phyloP scores from a whole-genome alignment of 2,329 filamentous ascomycete genomes.

The Trichothecium roseum region DNA sequence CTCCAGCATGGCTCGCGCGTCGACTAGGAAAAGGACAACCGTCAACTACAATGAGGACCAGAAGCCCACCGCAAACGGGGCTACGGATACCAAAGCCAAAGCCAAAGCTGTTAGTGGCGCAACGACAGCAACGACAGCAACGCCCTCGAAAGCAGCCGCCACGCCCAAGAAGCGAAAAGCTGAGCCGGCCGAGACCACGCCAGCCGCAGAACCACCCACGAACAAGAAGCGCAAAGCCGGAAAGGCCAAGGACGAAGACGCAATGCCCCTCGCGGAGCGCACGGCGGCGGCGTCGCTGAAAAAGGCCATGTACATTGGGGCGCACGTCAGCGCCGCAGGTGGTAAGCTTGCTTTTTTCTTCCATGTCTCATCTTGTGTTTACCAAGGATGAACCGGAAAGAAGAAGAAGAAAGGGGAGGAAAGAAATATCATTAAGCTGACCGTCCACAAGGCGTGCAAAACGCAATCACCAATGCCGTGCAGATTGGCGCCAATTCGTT shows the following conservation, averaged over 20 bases:
- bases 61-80: constrained; percentile 5
- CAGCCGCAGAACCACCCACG: constrained; percentile 8
- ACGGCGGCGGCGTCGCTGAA: constrained; percentile 55
- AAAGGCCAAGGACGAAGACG: constrained; percentile 28
- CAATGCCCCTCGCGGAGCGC: constrained; percentile 56
- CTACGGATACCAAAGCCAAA: constrained; percentile 12
- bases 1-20: constrained; percentile 12
- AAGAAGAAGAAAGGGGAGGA: no score
- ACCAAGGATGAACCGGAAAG: no score
- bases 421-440: no score
- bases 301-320: constrained; percentile 71
- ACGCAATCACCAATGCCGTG: constrained; percentile 66
- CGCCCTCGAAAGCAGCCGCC: constrained; percentile 5
- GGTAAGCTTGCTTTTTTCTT: constrained; percentile 36
- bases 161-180: constrained; percentile 12
- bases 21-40: constrained; percentile 19
- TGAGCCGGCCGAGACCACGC: constrained; percentile 13
- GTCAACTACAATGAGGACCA: constrained; percentile 22
- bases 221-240: constrained; percentile 35
- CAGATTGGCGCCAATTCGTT: constrained; percentile 88
- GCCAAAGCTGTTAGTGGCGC: constrained; percentile 19
- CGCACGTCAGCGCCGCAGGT: constrained; percentile 84
- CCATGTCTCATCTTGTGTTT: not conserved
- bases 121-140: no score
- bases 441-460: constrained; percentile 62